A percentile compares a stretch with the other conserved stretches of the same genome.
Evolutionary conservation across 768 basidiomycete species (phyloP).

Genomic region (Termitomyces titanicus): DNA sequence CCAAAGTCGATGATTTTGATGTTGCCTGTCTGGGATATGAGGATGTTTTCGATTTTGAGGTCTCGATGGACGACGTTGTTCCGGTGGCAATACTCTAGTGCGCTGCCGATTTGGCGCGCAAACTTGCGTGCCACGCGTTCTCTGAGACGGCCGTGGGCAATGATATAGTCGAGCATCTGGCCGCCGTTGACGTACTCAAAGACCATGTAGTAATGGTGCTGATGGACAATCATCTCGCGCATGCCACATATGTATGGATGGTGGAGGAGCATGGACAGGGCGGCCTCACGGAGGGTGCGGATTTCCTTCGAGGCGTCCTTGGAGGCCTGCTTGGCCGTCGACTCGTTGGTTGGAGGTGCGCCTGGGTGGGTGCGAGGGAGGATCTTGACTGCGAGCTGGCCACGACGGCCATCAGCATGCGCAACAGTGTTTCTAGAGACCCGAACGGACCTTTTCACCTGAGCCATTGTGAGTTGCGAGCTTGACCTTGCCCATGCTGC

Average conservation of each 20-base stretch:
- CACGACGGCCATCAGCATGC: not conserved
- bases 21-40: slow-evolving; percentile 97
- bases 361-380: slow-evolving; percentile 80
- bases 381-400: slow-evolving; percentile 96
- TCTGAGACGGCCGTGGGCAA: slow-evolving; percentile 91
- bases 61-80: slow-evolving; percentile 98
- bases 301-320: slow-evolving; percentile 96
- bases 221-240: slow-evolving; percentile 97
- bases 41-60: slow-evolving; percentile 99
- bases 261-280: slow-evolving; percentile 90
- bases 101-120: slow-evolving; percentile 94
- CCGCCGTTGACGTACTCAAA: slow-evolving; percentile 99
- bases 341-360: slow-evolving; percentile 42
- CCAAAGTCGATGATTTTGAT: slow-evolving; percentile 99
- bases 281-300: slow-evolving; percentile 93
- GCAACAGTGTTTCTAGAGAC: too few relatives aligned
- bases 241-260: slow-evolving; percentile 99
- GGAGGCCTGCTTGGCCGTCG: slow-evolving; percentile 71
- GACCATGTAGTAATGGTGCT: slow-evolving; percentile 99
- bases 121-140: slow-evolving; percentile 97
- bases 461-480: slow-evolving; percentile 85
- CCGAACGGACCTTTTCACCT: slow-evolving; percentile 79
- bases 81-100: slow-evolving; percentile 93
- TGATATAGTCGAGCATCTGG: slow-evolving; percentile 99
- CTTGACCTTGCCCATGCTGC: slow-evolving; percentile 99